Conservation (phyloP, 345 rosid genomes). For the Aegle marmelos region DNA sequence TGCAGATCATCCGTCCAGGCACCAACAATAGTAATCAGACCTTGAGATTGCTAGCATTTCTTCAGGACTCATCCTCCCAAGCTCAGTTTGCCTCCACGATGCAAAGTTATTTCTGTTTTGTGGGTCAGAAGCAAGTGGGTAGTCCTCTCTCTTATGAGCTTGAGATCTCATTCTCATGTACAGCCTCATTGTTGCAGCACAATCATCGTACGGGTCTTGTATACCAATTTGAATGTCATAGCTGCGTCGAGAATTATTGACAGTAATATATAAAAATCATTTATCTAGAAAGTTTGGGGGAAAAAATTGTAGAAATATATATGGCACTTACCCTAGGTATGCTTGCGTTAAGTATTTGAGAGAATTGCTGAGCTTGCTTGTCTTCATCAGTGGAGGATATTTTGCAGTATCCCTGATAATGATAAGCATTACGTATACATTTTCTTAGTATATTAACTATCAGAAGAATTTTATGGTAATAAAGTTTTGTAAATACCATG, state of each 20-base stretch:
- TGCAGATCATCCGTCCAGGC: slow-evolving; percentile 41
- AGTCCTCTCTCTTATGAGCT: slow-evolving; percentile 52
- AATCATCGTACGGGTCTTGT: slow-evolving; percentile 84
- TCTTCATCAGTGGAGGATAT: slow-evolving; percentile 90
- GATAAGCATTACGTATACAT: background rate
- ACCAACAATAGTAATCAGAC: slow-evolving; percentile 93
- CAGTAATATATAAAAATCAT: background rate
- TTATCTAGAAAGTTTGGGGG: background rate
- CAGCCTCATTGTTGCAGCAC: slow-evolving; percentile 89
- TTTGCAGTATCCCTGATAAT: slow-evolving; percentile 72
- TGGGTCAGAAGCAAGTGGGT: slow-evolving; percentile 67
- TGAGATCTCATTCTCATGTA: slow-evolving; percentile 83
- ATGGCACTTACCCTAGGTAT: slow-evolving; percentile 64
- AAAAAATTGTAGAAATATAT: background rate
- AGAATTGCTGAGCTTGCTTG: slow-evolving; percentile 94
- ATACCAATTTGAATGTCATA: slow-evolving; percentile 76
- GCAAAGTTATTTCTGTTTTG: slow-evolving; percentile 73
- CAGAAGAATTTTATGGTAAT: too few relatives aligned
- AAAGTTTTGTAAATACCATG: too few relatives aligned
- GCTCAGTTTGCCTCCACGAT: slow-evolving; percentile 77
- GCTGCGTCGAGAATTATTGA: slow-evolving; percentile 22
- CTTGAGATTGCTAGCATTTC: slow-evolving; percentile 66
- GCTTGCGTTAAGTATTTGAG: slow-evolving; percentile 84
- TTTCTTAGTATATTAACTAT: background rate
- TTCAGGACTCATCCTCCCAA: slow-evolving; percentile 78